Conservation (phyloP, 2,329 filamentous ascomycete species). For the Beauveria pseudobassiana region DNA sequence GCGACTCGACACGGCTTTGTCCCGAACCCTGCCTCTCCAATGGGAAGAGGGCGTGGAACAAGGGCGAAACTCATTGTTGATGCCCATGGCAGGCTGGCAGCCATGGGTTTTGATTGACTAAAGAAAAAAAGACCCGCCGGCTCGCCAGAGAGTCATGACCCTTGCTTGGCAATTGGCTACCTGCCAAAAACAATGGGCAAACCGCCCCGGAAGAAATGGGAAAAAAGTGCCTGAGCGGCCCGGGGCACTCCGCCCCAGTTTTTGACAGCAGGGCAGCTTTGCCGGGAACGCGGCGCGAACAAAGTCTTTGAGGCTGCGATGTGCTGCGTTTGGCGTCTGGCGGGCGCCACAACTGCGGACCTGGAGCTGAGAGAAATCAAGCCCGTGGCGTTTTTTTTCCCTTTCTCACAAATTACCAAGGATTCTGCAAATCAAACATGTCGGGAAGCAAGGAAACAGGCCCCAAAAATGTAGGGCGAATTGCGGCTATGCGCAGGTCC, state of each 20-base stretch:
- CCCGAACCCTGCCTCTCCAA: no score
- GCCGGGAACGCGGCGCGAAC: no score
- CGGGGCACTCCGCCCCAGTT: constrained; percentile 3
- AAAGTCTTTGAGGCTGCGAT: no score
- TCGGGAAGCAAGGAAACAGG: neutral
- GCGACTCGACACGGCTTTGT: neutral
- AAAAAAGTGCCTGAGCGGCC: constrained; percentile 10
- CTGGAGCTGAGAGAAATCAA: neutral
- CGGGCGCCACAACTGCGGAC: constrained; percentile 5
- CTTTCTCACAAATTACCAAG: no score
- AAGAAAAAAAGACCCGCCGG: no score
- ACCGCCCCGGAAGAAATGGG: neutral
- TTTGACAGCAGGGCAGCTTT: neutral
- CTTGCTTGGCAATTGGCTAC: neutral
- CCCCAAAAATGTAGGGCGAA: no score
- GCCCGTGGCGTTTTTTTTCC: neutral
- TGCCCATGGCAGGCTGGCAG: no score
- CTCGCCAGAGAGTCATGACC: neutral
- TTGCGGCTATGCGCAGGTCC: no score
- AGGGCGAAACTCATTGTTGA: no score
- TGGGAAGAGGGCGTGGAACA: no score
- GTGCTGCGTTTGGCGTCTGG: neutral
- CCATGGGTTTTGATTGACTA: no score
- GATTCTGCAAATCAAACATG: neutral
- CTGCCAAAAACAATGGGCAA: neutral